Percentiles rank a stretch among this genome's conserved stretches.
Conservation (phyloP, 164 flowering plant species). For the Vitis labrusca region DNA sequence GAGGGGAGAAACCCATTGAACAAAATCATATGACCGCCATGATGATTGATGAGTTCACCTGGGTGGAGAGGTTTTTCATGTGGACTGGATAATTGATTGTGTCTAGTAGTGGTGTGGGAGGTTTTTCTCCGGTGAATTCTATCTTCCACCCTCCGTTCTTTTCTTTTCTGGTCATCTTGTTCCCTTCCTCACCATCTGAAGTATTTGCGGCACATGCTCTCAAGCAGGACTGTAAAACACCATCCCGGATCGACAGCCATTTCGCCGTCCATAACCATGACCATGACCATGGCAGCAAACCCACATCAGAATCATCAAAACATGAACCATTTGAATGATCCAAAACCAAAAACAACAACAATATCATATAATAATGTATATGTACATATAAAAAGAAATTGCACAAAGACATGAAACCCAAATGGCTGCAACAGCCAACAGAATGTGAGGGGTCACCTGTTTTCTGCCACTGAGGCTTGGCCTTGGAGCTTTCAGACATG, state of each 20-base stretch:
- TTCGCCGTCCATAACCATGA: too few species aligned
- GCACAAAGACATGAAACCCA: slow-evolving; percentile 2
- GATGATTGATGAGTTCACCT: slow-evolving; percentile 31
- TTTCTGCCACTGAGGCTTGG: slow-evolving; percentile 21
- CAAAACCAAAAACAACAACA: not conserved
- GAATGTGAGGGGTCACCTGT: slow-evolving; percentile 25
- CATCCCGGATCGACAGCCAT: slow-evolving; percentile 7
- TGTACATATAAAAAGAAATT: too few species aligned
- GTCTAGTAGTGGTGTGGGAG: slow-evolving; percentile 78
- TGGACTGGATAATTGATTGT: slow-evolving; percentile 77
- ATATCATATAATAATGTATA: not conserved
- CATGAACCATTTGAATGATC: too few species aligned
- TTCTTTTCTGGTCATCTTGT: slow-evolving; percentile 34
- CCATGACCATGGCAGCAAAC: too few species aligned
- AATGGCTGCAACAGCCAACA: not conserved
- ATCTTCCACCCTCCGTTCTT: slow-evolving; percentile 46
- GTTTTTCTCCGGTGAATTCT: slow-evolving; percentile 66
- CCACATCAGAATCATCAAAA: not conserved
- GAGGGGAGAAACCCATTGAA: not conserved
- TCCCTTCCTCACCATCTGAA: slow-evolving; percentile 41
- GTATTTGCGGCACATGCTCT: slow-evolving; percentile 39
- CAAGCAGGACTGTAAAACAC: slow-evolving; percentile 35
- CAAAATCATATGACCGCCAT: slow-evolving; percentile 2
- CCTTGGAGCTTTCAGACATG: slow-evolving; percentile 14
- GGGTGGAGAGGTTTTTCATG: slow-evolving; percentile 74